These are phyloP conservation scores for Arthrinium phaeospermum DNA, from an alignment of 2,329 filamentous ascomycete species.

Conservation along the genomic window DNA sequence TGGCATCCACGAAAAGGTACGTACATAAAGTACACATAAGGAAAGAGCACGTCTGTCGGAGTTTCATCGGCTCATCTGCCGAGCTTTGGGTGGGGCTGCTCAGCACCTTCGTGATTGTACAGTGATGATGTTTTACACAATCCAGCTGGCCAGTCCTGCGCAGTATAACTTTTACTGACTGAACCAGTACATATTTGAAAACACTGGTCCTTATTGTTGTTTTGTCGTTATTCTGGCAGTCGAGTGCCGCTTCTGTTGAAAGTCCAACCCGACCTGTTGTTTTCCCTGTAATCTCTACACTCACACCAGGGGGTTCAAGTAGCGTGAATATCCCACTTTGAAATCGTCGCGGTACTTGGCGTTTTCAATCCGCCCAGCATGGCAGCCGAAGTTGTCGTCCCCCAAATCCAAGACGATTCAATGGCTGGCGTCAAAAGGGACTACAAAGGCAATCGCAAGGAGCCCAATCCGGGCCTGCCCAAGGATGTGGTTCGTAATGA, in stretches of 20 bases:
- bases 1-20: background rate
- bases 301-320: conserved; percentile 4
- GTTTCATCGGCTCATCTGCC: conserved; percentile 1
- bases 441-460: conserved; percentile 56
- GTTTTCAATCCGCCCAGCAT: conserved; percentile 15
- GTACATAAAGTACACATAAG: background rate
- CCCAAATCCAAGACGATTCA: conserved; percentile 33
- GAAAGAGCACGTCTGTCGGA: background rate
- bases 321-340: conserved; percentile 2
- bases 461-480: conserved; percentile 29
- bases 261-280: background rate
- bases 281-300: background rate
- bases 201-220: background rate
- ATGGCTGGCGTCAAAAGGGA: conserved; percentile 59
- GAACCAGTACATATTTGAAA: background rate
- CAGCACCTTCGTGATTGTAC: conserved; percentile 2
- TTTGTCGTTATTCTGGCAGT: background rate
- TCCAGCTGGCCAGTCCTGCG: background rate
- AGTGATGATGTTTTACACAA: background rate
- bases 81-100: background rate
- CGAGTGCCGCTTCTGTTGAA: background rate
- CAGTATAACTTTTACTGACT: background rate
- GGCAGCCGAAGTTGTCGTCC: conserved; percentile 33
- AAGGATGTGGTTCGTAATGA: conserved; percentile 46
- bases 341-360: conserved; percentile 8